phyloP scores from a whole-genome alignment of 139 green algal species.

The Ostreobium quekettii region DNA sequence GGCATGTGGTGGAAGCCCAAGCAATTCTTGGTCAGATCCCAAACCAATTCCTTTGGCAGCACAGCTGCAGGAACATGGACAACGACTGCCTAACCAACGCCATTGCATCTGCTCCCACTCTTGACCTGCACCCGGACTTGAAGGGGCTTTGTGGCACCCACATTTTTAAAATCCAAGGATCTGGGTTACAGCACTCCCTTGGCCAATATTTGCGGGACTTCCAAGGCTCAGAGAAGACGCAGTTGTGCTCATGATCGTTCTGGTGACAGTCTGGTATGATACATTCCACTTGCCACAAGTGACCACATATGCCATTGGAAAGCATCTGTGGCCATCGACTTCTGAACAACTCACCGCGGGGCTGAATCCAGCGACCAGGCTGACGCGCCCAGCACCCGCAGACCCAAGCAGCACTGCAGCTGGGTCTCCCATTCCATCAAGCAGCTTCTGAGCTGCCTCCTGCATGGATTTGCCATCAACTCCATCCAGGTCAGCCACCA shows the following conservation, averaged over 20 bases:
- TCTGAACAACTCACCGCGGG: slow-evolving; percentile 11
- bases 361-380: slow-evolving; percentile 61
- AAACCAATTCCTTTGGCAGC: too few relatives aligned
- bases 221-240: not conserved
- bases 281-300: not conserved
- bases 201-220: not conserved
- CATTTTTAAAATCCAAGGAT: too few relatives aligned
- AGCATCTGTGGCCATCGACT: not conserved
- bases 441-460: slow-evolving; percentile 59
- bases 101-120: too few relatives aligned
- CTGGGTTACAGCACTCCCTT: not conserved
- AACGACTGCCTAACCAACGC: too few relatives aligned
- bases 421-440: slow-evolving; percentile 47
- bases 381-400: slow-evolving; percentile 32
- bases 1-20: too few relatives aligned
- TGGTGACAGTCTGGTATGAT: too few relatives aligned
- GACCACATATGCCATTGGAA: not conserved
- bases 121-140: too few relatives aligned
- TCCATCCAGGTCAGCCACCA: slow-evolving; percentile 64
- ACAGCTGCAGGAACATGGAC: too few relatives aligned
- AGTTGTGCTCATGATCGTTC: not conserved
- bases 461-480: slow-evolving; percentile 67
- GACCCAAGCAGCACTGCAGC: slow-evolving; percentile 66
- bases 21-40: too few relatives aligned
- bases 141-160: too few relatives aligned